These are phyloP conservation scores for Drechslerella dactyloides DNA, from an alignment of 2,329 filamentous ascomycete species.

Conservation along the genomic window DNA sequence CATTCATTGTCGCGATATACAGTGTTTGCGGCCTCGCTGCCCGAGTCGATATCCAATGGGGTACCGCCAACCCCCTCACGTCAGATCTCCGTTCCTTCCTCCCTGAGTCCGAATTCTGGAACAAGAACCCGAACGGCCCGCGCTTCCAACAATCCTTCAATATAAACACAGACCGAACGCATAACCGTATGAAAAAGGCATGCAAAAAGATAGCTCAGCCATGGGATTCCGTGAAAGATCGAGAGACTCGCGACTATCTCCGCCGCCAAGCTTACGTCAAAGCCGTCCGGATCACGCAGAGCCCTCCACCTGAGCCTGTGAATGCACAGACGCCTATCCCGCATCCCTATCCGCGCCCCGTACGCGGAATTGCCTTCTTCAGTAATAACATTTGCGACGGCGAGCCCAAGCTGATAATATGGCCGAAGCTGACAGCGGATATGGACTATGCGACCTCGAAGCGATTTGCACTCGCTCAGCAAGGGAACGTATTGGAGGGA, in stretches of 20 bases:
- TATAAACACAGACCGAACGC: slow-evolving; percentile 32
- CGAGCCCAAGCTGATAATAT: slow-evolving; percentile 39
- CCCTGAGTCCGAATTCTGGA: slow-evolving; percentile 37
- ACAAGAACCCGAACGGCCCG: slow-evolving; percentile 13
- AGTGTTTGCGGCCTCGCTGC: slow-evolving; percentile 7
- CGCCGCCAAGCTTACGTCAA: slow-evolving; percentile 29
- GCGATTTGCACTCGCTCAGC: slow-evolving; percentile 25
- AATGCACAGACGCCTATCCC: slow-evolving; percentile 24
- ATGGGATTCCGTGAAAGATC: slow-evolving; percentile 31
- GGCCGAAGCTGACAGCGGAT: slow-evolving; percentile 40
- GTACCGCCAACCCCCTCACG: slow-evolving; percentile 32
- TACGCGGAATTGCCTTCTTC: slow-evolving; percentile 43
- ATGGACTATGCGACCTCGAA: slow-evolving; percentile 27
- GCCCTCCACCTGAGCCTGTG: slow-evolving; percentile 14
- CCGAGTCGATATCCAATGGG: slow-evolving; percentile 42
- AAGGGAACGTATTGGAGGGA: slow-evolving; percentile 23
- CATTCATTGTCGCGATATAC: not conserved
- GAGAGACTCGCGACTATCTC: slow-evolving; percentile 30
- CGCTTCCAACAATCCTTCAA: slow-evolving; percentile 32
- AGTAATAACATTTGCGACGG: slow-evolving; percentile 31
- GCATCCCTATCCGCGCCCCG: slow-evolving; percentile 34
- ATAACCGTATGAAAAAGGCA: slow-evolving; percentile 42
- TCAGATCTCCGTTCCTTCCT: slow-evolving; percentile 41
- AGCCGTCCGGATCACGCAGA: slow-evolving; percentile 48
- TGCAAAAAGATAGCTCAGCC: slow-evolving; percentile 42